Percentiles rank a stretch among this genome's conserved stretches.
phyloP scores from a whole-genome alignment of 2,329 filamentous ascomycete genomes.

The Capronia epimyces region DNA sequence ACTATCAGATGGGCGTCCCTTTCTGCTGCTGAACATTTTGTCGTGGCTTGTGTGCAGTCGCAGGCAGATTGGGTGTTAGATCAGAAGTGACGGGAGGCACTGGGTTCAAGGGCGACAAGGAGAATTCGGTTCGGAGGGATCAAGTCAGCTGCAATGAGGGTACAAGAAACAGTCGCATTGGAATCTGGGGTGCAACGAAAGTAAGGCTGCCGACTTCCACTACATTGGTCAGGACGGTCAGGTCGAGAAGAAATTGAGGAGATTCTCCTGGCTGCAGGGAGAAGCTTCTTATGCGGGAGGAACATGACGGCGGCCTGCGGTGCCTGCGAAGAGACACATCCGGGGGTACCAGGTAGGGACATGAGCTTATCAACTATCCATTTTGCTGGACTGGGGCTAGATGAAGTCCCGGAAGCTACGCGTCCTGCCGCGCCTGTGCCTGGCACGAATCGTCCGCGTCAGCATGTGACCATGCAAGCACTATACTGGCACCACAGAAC shows the following conservation, averaged over 20 bases:
- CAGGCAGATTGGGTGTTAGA: background rate
- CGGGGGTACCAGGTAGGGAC: background rate
- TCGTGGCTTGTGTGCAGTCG: background rate
- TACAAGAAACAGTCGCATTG: background rate
- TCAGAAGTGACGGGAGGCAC: background rate
- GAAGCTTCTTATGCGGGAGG: constrained; percentile 10
- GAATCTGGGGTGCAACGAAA: constrained; percentile 4
- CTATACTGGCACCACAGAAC: background rate
- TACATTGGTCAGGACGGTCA: constrained; percentile 5
- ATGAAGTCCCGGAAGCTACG: constrained; percentile 13
- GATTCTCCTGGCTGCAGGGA: constrained; percentile 2
- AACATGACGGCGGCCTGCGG: constrained; percentile 7
- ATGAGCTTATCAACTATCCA: constrained; percentile 4
- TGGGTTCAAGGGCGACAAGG: background rate
- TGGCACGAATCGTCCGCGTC: constrained; percentile 3
- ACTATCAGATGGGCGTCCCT: constrained; percentile 33
- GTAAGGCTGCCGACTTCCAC: constrained; percentile 15
- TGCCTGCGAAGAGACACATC: background rate
- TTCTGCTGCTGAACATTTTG: constrained; percentile 22
- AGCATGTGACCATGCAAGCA: constrained; percentile 24
- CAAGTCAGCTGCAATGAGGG: background rate
- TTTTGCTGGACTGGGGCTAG: constrained; percentile 11
- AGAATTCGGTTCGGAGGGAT: no score
- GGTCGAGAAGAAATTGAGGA: constrained; percentile 7
- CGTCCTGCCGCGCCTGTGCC: constrained; percentile 11